Evolutionary conservation across 371 early-diverging fungal species (phyloP), one percentile per base, ranked within the genome.

Genomic region (Massospora cicadina): DNA sequence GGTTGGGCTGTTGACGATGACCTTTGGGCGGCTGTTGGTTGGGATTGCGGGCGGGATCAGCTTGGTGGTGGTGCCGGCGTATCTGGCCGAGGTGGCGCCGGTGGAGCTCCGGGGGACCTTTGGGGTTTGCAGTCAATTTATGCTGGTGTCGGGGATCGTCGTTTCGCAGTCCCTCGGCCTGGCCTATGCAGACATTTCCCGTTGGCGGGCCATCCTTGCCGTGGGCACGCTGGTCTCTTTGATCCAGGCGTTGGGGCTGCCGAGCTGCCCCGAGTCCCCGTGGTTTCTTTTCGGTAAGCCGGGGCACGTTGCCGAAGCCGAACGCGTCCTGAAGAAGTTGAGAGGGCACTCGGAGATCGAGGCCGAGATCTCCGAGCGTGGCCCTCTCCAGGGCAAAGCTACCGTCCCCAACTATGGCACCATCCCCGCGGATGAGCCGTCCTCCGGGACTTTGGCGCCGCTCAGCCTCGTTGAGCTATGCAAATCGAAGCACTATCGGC

Each of bases 21-120:
- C 81, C 30, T 26, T 77, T 12, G 97, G 93, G 1, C 79, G 98
- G 27, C 80, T 93, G 68, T 28, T 95, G 21, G 77, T 81, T 57
- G 98, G 98, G 7, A 31, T 95, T 27, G 95, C 87, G 2, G 78
- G 81, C 33, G 98, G 96, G 1, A 75, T 82, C 2, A 82, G 84
- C 1, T 85, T 90, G 2, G 91, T 88, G 28, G 82, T 88, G 27
- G 87, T 90, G 0, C 94, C 97, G 7, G 74, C 85, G 55, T 97
- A 94, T 69, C 74, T 96, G 54, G 77, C 85, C 7, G 91, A 93
- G 68, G 81, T 96, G 58, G 83, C 91, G 13, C 88, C 95, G 0
- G 71, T 77, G 24, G 71, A 76, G 1, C 71, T 72, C 23, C 79
- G 93, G 2, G 98, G 96, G 0, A 75, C 81, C 25, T 79, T 88